Evolutionary conservation across 1,284 basidiomycete genomes (phyloP), one percentile per base, ranked within the genome.

Genomic region (Amylostereum areolatum): DNA sequence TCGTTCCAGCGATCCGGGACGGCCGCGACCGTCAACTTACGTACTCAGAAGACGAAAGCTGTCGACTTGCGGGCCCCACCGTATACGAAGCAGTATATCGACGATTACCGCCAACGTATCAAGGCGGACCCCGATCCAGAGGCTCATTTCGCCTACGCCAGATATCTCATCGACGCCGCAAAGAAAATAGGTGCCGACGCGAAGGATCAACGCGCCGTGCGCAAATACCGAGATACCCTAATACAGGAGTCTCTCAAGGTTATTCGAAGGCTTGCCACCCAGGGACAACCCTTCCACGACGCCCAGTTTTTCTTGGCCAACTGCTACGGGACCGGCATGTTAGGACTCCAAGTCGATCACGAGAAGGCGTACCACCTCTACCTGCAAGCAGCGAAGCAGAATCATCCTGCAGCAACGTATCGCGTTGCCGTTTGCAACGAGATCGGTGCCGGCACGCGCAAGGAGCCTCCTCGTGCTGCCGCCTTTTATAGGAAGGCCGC

Each of bases 251-350:
- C 89, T 12, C 72, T 99, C 59, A 97, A 97, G 66, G 87, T 94
- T 45, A 81, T 98, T 60, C 89, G 97, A 59, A 82, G 92, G 51
- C 75, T 99, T 34, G 94, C 94, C 0, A 93, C 92, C 2, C 89
- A 93, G 62, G 89, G 87, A 27, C 81, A 90, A 43, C 85, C 92
- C 1, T 97, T 92, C 66, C 84, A 92, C 49, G 96, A 99, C 61
- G 96, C 97, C n/a, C 97, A 99, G 65, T 99, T 98, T 71, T 99
- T 97, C 77, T 77, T 99, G 41, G 97, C 96, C 43, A 98, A 98
- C 62, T 95, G 96, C 64, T 89, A 97, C 63, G 96, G 96, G 8
- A 97, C 94, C 1, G 97, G 97, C 12, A 88, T 89, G 58, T 78
- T 99, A 25, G 96, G 97, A 7, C 72, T 99, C 10, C 89, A 89